Base-by-base conservation (phyloP, 306 rosid species). In the Vicia faba region DNA sequence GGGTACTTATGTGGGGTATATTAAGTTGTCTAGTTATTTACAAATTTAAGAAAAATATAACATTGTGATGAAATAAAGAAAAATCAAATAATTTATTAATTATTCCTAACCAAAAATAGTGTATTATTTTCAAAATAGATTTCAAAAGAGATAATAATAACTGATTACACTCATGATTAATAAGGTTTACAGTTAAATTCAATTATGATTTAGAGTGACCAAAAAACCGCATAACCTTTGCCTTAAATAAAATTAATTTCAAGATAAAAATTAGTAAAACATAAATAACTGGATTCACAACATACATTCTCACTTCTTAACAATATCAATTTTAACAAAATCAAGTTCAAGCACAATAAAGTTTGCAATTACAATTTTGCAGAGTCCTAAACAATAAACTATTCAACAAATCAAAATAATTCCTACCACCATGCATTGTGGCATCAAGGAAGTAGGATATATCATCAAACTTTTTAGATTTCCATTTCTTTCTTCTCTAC, bases 401-500 rank as follows among this genome's bases (percentile, higher is more conserved):
- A 70, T 8, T 64, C 12, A 29, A 14, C 51, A 33, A 51, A 59
- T 25, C 51, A 70, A 38, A 9, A 31, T 23, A 43, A 59, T 46
- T 66, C 18, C 72, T 40, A 59, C 33, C 64, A 45, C 33, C 74
- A 62, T 40, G 66, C 71, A 67, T 19, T 25, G 69, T 41, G 46
- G 46, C 46, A 65, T 46, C 53, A 33, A 8, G 43, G 58, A 69
- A 43, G 61, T 28, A 61, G 57, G 71, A 18, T 45, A 35, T 41
- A 53, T 10, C 61, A 48, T 50, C n/a, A 20, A 14, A 70, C 46
- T 50, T 68, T 43, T 43, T 66, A 33, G 29, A 61, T 60, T 74
- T 69, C 23, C 44, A 66, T 44, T 68, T 14, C 46, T 75, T 41
- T 39, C 31, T 23, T 66, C 70, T 39, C 59, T 66, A 70, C 73